Evolutionary conservation across 345 rosid genomes (phyloP), one percentile per base, ranked within the genome.

Genomic region (Draba incana): DNA sequence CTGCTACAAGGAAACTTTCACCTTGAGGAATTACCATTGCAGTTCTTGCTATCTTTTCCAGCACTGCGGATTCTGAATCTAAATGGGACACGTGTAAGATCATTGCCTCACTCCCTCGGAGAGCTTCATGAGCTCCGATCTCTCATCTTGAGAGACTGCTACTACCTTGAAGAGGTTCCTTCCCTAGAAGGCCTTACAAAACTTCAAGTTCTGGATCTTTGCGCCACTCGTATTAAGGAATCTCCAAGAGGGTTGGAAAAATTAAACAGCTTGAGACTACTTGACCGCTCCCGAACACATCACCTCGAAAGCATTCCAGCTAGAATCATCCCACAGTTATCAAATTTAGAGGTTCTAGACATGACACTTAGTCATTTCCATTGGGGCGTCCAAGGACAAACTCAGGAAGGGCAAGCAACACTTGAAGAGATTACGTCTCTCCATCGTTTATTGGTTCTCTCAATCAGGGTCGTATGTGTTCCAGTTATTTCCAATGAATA

Each of bases 131-230:
- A 82, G 8, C 75, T 81, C 9, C 74, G 72, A 0, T 61, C 78
- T 75, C 81, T 82, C 56, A 46, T 80, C 33, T 23, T 84, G 64
- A 66, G 66, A 63, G 71, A 70, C 42, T 81, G 81, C 51, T 57
- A 10, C 60, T 51, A 56, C 46, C 76, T 84, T n/a, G 68, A 72
- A 25, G 65, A 72, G 55, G 39, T 77, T 23, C 83, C 86, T 39
- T 37, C 80, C 41, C 39, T 82, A 53, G 67, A 64, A 33, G 48
- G 57, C 31, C 80, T 82, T 9, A 56, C 20, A 25, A 79, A 77
- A 61, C 58, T 84, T 45, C 79, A 70, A 61, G 63, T 72, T 44
- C 68, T 85, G 41, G 81, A 85, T 75, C 79, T 82, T 8, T 79
- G 58, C 44, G 78, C 75, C 47, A 77, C 84, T 8, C 54, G 67